phyloP scores from a whole-genome alignment of 176 grass and related monocot genomes.

The Secale cereale region DNA sequence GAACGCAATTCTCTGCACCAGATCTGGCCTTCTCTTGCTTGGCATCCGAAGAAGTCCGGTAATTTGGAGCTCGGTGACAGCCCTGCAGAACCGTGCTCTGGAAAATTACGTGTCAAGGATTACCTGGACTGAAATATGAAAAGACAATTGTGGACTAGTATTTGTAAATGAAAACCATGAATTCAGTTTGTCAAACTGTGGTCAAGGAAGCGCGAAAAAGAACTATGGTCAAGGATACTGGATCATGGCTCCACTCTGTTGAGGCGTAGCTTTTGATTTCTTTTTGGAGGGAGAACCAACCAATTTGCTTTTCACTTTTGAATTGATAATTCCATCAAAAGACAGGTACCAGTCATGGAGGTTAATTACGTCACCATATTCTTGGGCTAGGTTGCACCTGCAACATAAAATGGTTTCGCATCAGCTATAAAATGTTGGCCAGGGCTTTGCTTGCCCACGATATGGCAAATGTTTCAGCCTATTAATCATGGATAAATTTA shows the following conservation, averaged over 20 bases:
- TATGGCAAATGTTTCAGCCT: neutral
- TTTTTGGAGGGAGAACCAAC: conserved; percentile 56
- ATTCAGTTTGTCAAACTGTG: neutral
- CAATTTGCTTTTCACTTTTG: conserved; percentile 43
- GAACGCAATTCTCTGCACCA: conserved; percentile 85
- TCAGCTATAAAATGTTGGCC: neutral
- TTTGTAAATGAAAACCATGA: neutral
- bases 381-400: conserved; percentile 88
- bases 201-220: too few relatives aligned
- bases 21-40: conserved; percentile 84
- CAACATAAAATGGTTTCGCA: conserved; percentile 10
- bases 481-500: neutral
- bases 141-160: neutral
- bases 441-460: neutral
- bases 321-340: conserved; percentile 60
- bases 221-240: conserved; percentile 64
- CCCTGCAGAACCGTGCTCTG: conserved; percentile 92
- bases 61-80: conserved; percentile 79
- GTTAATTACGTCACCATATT: conserved; percentile 91
- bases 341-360: conserved; percentile 88
- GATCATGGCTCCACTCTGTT: conserved; percentile 54
- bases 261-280: conserved; percentile 46
- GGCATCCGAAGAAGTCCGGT: conserved; percentile 72
- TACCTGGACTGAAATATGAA: neutral
- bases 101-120: conserved; percentile 38